A percentile compares a stretch with the other conserved stretches of the same genome.
phyloP scores from a whole-genome alignment of 2,329 filamentous ascomycete genomes.

The Pseudocercospora macadamiae region DNA sequence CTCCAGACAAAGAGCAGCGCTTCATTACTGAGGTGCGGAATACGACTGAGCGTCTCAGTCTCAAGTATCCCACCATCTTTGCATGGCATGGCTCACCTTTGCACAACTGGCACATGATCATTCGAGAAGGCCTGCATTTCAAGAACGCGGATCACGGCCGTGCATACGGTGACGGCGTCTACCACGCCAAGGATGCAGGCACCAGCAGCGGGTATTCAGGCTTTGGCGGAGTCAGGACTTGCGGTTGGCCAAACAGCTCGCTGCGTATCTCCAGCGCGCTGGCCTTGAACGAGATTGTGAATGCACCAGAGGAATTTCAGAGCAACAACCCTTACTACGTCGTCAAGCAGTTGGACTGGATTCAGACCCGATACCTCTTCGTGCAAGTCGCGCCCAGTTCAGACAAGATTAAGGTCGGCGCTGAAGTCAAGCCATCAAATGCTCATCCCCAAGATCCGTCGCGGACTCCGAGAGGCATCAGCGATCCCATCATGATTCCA shows the following conservation, averaged over 20 bases:
- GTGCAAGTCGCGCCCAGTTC: slow-evolving; percentile 46
- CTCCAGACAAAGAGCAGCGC: slow-evolving; percentile 79
- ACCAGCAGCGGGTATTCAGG: slow-evolving; percentile 59
- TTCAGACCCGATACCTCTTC: slow-evolving; percentile 85
- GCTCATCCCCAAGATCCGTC: slow-evolving; percentile 45
- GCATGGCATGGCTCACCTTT: slow-evolving; percentile 83
- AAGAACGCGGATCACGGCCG: slow-evolving; percentile 65
- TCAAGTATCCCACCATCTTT: slow-evolving; percentile 70
- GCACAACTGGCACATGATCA: slow-evolving; percentile 86
- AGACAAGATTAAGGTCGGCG: slow-evolving; percentile 23
- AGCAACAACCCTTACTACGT: slow-evolving; percentile 66
- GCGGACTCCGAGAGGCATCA: slow-evolving; percentile 47
- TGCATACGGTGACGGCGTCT: slow-evolving; percentile 77
- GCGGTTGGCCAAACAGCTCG: slow-evolving; percentile 67
- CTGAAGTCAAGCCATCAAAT: slow-evolving; percentile 28
- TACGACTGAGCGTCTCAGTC: slow-evolving; percentile 44
- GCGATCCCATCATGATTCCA: slow-evolving; percentile 53
- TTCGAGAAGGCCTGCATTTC: slow-evolving; percentile 80
- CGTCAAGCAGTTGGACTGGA: slow-evolving; percentile 77
- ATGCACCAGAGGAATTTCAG: slow-evolving; percentile 66
- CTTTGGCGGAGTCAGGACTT: not conserved
- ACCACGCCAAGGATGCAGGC: slow-evolving; percentile 67
- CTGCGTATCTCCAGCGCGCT: slow-evolving; percentile 62
- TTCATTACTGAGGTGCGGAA: slow-evolving; percentile 67
- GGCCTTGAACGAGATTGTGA: slow-evolving; percentile 84